Conservation (phyloP, 768 basidiomycete genomes). For the Porphyrellus cyaneotinctus region DNA sequence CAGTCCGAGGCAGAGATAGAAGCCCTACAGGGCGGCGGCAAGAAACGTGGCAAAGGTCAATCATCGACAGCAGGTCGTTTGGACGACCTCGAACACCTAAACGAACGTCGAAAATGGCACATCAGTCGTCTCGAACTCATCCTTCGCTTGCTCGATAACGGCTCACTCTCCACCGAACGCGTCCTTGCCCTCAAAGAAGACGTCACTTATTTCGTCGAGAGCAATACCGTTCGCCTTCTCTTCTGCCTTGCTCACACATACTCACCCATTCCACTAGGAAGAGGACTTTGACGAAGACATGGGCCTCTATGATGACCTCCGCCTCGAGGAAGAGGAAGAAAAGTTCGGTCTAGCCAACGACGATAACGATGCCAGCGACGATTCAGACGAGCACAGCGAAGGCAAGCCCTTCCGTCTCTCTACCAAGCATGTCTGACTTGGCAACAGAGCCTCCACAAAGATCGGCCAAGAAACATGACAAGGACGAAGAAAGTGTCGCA, state of each 20-base stretch:
- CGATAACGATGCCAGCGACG: slow-evolving; percentile 70
- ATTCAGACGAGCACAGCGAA: slow-evolving; percentile 71
- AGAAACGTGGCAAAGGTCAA: slow-evolving; percentile 79
- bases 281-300: slow-evolving; percentile 98
- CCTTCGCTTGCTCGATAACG: slow-evolving; percentile 89
- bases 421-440: neutral
- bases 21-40: slow-evolving; percentile 68
- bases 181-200: slow-evolving; percentile 87
- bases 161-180: slow-evolving; percentile 77
- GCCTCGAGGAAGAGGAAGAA: slow-evolving; percentile 95
- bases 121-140: slow-evolving; percentile 89
- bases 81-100: slow-evolving; percentile 81
- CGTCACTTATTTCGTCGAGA: slow-evolving; percentile 93
- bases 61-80: slow-evolving; percentile 63
- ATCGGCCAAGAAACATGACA: slow-evolving; percentile 64
- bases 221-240: slow-evolving; percentile 70
- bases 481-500: slow-evolving; percentile 71
- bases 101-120: slow-evolving; percentile 96
- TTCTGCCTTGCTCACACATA: slow-evolving; percentile 7
- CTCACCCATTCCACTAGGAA: slow-evolving; percentile 52
- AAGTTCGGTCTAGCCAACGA: slow-evolving; percentile 74
- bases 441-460: slow-evolving; percentile 58
- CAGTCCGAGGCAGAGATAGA: slow-evolving; percentile 94
- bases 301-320: slow-evolving; percentile 96
- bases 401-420: slow-evolving; percentile 37